Conservation (phyloP, 179 eudicot species). For the Spinacia oleracea region DNA sequence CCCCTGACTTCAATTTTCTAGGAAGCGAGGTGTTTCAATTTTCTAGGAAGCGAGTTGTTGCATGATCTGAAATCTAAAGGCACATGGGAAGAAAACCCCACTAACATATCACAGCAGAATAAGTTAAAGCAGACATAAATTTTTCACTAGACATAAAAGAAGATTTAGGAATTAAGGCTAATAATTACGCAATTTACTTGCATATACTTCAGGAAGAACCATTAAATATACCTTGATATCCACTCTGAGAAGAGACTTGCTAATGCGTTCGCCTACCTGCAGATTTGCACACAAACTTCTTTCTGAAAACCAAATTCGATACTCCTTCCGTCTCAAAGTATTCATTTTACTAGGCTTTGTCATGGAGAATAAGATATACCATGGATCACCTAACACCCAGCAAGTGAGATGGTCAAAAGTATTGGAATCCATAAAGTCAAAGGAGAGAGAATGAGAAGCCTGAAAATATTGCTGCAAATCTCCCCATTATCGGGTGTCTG, state of each 20-base stretch:
- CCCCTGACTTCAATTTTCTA: too few species aligned
- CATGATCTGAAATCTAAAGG: conserved; percentile 14
- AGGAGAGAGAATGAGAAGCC: not conserved
- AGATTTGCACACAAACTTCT: not conserved
- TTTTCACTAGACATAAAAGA: not conserved
- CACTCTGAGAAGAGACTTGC: too few species aligned
- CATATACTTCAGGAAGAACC: too few species aligned
- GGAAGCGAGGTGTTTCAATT: too few species aligned
- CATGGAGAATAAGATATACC: not conserved
- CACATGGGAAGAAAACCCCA: conserved; percentile 28
- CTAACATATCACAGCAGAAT: conserved; percentile 12
- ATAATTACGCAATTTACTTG: too few species aligned
- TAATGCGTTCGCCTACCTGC: not conserved
- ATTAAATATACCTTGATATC: too few species aligned
- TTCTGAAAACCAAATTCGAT: not conserved
- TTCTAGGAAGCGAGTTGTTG: not conserved
- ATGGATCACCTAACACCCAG: too few species aligned
- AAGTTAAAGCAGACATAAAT: not conserved
- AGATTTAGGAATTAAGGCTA: not conserved
- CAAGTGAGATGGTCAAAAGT: too few species aligned
- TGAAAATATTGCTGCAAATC: not conserved
- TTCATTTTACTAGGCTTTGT: not conserved
- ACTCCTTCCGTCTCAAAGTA: too few species aligned
- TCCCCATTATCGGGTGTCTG: not conserved
- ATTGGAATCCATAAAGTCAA: not conserved